Evolutionary conservation across 129 eudicot genomes (phyloP).

Genomic region (Tanacetum coccineum): DNA sequence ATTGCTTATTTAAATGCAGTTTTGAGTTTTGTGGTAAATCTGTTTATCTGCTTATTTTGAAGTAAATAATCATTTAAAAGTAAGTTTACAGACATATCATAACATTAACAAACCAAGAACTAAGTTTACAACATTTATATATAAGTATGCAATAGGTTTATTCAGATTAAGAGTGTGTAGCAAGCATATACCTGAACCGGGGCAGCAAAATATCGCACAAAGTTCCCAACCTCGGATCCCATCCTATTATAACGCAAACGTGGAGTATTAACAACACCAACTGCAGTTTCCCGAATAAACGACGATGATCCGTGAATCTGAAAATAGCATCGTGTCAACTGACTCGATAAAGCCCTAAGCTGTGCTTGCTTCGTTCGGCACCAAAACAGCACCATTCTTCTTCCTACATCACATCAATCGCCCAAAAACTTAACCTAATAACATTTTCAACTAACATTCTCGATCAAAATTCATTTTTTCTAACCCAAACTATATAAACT

Average conservation of each 20-base stretch:
- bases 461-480: too few species aligned
- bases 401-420: constrained; percentile 23
- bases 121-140: constrained; percentile 11
- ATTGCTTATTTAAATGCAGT: too few species aligned
- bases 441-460: too few species aligned
- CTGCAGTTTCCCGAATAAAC: constrained; percentile 12
- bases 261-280: constrained; percentile 17
- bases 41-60: too few species aligned
- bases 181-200: constrained; percentile 51
- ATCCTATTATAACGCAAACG: constrained; percentile 12
- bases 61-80: too few species aligned
- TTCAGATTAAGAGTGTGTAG: constrained; percentile 5
- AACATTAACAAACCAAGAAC: not conserved
- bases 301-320: constrained; percentile 28
- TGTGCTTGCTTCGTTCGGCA: constrained; percentile 48
- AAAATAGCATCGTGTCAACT: constrained; percentile 35
- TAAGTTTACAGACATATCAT: too few species aligned
- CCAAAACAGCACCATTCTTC: constrained; percentile 41
- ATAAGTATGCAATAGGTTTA: not conserved
- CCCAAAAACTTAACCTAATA: constrained; percentile 5
- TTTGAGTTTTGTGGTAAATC: too few species aligned
- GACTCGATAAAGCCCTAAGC: constrained; percentile 30
- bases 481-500: not conserved
- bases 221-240: constrained; percentile 24
- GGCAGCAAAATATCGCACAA: constrained; percentile 55